A percentile compares a stretch with the other conserved stretches of the same genome.
These are phyloP conservation scores for Parasitella parasitica DNA, from an alignment of 371 early-diverging fungal species.

Conservation along the genomic window DNA sequence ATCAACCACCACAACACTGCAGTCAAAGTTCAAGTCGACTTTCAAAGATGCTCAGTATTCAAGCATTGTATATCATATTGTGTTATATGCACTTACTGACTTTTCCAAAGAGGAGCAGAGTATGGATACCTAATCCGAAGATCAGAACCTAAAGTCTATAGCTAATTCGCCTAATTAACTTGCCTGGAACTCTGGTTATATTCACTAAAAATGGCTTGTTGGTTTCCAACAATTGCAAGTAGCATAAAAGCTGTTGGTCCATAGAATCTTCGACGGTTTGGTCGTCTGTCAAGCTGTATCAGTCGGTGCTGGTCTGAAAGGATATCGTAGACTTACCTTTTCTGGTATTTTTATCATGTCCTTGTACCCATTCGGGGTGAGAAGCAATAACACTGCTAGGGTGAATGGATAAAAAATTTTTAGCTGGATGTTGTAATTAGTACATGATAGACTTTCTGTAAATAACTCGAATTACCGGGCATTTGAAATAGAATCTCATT, in stretches of 20 bases:
- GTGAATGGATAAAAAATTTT: constrained; percentile 59
- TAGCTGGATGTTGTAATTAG: constrained; percentile 27
- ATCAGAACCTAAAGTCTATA: neutral
- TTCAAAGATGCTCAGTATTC: neutral
- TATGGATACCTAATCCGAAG: constrained; percentile 42
- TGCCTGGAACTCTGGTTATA: constrained; percentile 58
- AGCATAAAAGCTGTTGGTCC: constrained; percentile 57
- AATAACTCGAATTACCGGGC: constrained; percentile 28
- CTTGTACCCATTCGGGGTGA: constrained; percentile 64
- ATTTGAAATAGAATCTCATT: constrained; percentile 61
- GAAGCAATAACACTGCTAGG: constrained; percentile 61
- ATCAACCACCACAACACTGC: constrained; percentile 58
- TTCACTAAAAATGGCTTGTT: constrained; percentile 67
- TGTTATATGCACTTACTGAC: constrained; percentile 30
- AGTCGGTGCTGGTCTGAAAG: no score
- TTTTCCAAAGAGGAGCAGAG: constrained; percentile 39
- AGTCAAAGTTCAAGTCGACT: constrained; percentile 62
- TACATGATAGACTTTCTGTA: no score
- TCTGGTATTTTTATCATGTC: constrained; percentile 31
- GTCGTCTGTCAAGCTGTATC: constrained; percentile 46
- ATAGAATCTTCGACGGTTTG: constrained; percentile 37
- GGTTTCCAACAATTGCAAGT: constrained; percentile 64
- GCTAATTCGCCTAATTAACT: neutral
- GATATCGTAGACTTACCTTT: constrained; percentile 43
- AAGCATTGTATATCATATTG: neutral